Percentiles rank a stretch among this genome's conserved stretches.
phyloP scores from a whole-genome alignment of 768 basidiomycete genomes.

The Calocera viscosa region DNA sequence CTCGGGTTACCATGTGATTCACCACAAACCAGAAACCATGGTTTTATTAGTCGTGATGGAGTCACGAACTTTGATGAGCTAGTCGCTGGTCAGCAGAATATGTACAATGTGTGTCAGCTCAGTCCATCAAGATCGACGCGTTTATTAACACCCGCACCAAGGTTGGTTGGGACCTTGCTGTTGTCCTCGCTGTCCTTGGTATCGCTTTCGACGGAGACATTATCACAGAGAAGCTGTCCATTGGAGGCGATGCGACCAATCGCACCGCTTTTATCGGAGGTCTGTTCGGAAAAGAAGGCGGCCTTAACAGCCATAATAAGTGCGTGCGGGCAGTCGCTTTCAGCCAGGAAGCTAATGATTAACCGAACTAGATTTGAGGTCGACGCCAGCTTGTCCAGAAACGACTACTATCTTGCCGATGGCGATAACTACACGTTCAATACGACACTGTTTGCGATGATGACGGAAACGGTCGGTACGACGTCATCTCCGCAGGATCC shows the following conservation, averaged over 20 bases:
- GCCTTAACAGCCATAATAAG: neutral
- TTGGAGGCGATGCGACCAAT: neutral
- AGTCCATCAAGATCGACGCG: neutral
- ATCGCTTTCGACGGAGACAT: neutral
- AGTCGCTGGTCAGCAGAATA: neutral
- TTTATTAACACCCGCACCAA: neutral
- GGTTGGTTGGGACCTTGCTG: neutral
- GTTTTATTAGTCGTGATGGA: neutral
- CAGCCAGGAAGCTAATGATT: too few species aligned
- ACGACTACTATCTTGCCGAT: neutral
- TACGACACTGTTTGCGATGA: neutral
- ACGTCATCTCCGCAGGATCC: neutral
- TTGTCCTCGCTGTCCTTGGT: neutral
- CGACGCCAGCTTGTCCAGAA: neutral
- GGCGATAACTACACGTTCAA: neutral
- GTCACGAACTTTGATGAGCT: neutral
- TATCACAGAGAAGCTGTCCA: neutral
- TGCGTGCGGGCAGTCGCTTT: neutral
- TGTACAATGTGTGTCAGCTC: neutral
- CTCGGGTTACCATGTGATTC: too few species aligned
- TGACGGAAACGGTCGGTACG: neutral
- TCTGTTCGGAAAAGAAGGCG: neutral
- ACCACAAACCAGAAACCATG: neutral
- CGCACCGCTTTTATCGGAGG: neutral
- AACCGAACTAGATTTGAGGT: too few species aligned